Base-by-base conservation (phyloP, 495 filamentous ascomycete species). In the Neurospora terricola region DNA sequence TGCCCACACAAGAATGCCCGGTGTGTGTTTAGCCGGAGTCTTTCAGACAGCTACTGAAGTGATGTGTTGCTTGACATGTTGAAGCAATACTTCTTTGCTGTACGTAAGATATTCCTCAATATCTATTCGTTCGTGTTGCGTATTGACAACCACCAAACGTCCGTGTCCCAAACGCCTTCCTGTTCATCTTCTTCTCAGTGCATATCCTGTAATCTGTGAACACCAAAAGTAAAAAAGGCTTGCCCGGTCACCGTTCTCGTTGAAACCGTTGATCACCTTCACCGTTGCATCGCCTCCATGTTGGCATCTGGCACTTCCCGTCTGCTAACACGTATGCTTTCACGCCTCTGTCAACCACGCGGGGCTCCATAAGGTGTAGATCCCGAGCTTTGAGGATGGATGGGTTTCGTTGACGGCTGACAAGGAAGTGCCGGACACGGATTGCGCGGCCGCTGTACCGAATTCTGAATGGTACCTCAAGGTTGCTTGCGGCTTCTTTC, bases 401-500 rank as follows among this genome's bases (percentile, higher is more conserved):
- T 37, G 36, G 36, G 36, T 37, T 37, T 37, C 7, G 36, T 37
- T 37, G 36, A 37, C 36, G 36, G 36, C 36, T 37, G 36, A 37
- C 34, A 4, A 62, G 54, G 23, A 62, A 14, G 23, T 5, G 6
- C 54, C 27, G 23, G 23, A 30, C 14, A 62, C 54, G 54, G 54
- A 27, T 6, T 62, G 54, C 23, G 54, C 23, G 54, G 54, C 54
- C 23, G 54, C 14, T 62, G 23, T 34, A 30, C 54, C 54, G 54
- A 62, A 62, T 30, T 8, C 5, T 30, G 23, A 62, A 23, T 27
- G 21, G 21, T 59, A 9, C 27, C 34, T 34, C 34, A 34, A 12
- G n/a, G n/a, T 34, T 36, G 70, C 70, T 38, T 71, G 70, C 70
- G 70, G 43, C 38, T 59, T 27, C 27, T 71, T 71, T 48, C 30